Conservation (phyloP, 768 basidiomycete species). For the Candolleomyces efflorescens region DNA sequence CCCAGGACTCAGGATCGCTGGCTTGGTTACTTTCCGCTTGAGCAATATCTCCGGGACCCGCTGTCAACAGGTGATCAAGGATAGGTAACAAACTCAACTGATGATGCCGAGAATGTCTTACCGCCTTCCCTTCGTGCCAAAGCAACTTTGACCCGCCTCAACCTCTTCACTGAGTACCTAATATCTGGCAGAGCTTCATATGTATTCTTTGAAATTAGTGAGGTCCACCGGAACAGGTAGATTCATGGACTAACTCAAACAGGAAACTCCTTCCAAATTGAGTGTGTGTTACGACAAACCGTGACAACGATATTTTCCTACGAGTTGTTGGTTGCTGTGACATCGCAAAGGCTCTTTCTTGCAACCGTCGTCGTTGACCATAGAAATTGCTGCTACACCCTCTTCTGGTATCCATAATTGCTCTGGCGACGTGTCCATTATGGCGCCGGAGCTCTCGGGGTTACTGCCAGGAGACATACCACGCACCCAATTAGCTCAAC, state of each 20-base stretch:
- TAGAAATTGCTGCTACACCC: conserved; percentile 10
- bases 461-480: conserved; percentile 6
- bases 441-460: conserved; percentile 16
- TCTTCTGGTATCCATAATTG: neutral
- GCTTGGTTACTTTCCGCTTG: neutral
- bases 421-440: neutral
- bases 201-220: neutral
- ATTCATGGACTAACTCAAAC: neutral
- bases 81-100: no score
- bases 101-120: no score
- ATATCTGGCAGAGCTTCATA: neutral
- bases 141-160: no score
- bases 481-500: conserved; percentile 4
- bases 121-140: no score
- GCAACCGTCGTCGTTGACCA: conserved; percentile 12
- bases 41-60: no score
- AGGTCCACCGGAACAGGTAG: neutral
- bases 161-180: no score
- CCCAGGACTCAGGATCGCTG: neutral
- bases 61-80: no score
- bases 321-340: conserved; percentile 10
- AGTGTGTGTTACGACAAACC: neutral
- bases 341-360: conserved; percentile 4
- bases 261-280: neutral
- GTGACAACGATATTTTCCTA: conserved; percentile 3